Evolutionary conservation across 371 early-diverging fungal species (phyloP), one percentile per base, ranked within the genome.

Genomic region (Apophysomyces sp.): DNA sequence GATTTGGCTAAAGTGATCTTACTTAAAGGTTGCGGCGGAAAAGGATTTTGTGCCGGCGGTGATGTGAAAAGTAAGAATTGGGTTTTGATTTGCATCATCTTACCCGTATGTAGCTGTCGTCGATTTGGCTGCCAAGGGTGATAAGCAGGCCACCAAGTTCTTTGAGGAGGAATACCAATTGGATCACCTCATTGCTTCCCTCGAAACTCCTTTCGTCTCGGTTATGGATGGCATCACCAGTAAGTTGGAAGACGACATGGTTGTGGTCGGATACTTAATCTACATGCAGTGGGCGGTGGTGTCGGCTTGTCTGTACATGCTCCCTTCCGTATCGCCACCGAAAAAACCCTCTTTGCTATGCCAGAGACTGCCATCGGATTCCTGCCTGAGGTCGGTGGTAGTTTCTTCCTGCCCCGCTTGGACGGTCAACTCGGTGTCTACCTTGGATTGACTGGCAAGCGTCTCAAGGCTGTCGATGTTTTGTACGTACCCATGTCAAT

Each of bases 1-100:
- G 93, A 95, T 55, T 78, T 92, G 37, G 89, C 91, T 65, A 95
- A 94, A 72, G 87, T 95, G 34, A 89, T 97, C 61, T 77, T 98
- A 37, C 65, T 97, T 55, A 91, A 92, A 67, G 84, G 87, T 7
- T 82, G 81, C 54, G 92, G 90, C 60, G 84, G 83, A 32, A 83
- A 83, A 60, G 97, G 93, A 2, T 97, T 97, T 72, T 99, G 98
- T 74, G 95, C 98, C 26, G 98, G 99, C 30, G 99, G 98, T 32
- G 99, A 99, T 72, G 95, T 99, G 6, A 93, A 92, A 69, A 71
- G 86, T 89, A 78, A 68, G 64, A 44, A 21, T 21, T 34, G 2
- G 12, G n/a, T 2, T 28, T 15, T 36, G 13, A 24, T n/a, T 7
- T 21, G 13, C 15, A 28, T 51, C 11, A 24, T 12, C 5, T 12